Percentiles rank a stretch among this genome's conserved stretches.
These are phyloP conservation scores for Amylocarpus encephaloides DNA, from an alignment of 2,329 filamentous ascomycete species.

Conservation along the genomic window DNA sequence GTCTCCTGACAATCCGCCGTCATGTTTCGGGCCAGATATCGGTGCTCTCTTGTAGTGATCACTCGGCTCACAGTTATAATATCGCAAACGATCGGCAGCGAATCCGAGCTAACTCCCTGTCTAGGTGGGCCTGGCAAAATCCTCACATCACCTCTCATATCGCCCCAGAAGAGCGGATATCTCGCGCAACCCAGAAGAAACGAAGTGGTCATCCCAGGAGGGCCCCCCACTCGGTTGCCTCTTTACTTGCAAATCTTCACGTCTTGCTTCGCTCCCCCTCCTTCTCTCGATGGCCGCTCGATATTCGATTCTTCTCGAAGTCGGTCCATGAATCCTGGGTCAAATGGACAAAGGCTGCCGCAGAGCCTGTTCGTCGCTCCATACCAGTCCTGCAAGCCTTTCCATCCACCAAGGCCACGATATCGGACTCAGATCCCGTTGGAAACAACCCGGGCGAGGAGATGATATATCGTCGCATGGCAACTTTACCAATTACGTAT, in stretches of 20 bases:
- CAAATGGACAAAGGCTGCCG: constrained; percentile 43
- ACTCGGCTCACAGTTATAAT: too few species aligned
- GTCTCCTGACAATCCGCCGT: too few species aligned
- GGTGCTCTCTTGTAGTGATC: too few species aligned
- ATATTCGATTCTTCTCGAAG: constrained; percentile 67
- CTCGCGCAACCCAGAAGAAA: constrained; percentile 45
- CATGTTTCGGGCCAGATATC: too few species aligned
- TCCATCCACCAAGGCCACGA: neutral
- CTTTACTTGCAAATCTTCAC: constrained; percentile 73
- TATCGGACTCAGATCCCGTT: constrained; percentile 1
- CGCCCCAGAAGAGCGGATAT: constrained; percentile 53
- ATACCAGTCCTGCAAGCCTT: constrained; percentile 25
- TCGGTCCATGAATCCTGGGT: constrained; percentile 68
- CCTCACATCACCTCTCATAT: constrained; percentile 77
- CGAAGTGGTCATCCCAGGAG: constrained; percentile 48
- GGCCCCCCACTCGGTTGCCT: constrained; percentile 54
- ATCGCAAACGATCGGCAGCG: neutral
- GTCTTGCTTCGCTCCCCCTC: constrained; percentile 71
- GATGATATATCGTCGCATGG: constrained; percentile 40
- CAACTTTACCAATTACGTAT: constrained; percentile 51
- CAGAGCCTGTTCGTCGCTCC: constrained; percentile 20
- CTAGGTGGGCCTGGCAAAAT: constrained; percentile 87
- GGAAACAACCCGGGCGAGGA: constrained; percentile 8
- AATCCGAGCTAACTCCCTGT: neutral
- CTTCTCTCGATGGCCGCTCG: constrained; percentile 78